Conservation (phyloP, 2,329 filamentous ascomycete species). For the Aspergillus aculeatus region DNA sequence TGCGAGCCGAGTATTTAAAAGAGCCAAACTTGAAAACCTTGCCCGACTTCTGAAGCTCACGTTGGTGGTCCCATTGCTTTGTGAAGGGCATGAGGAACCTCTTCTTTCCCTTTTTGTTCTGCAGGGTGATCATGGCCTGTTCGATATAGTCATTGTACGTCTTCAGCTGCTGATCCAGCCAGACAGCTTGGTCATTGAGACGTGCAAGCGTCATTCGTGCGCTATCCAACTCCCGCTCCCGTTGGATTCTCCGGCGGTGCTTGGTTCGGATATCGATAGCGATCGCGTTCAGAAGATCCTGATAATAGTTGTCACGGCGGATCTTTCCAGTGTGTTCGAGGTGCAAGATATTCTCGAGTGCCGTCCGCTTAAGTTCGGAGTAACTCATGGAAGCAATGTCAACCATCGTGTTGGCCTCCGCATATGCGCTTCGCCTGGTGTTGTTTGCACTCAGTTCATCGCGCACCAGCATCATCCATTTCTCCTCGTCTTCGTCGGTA, state of each 20-base stretch:
- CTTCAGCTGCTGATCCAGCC: conserved; percentile 92
- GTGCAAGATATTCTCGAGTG: conserved; percentile 87
- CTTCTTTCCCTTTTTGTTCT: conserved; percentile 95
- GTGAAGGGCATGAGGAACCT: conserved; percentile 94
- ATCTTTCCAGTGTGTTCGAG: conserved; percentile 87
- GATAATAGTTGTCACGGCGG: conserved; percentile 83
- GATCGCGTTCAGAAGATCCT: conserved; percentile 96
- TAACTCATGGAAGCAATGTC: conserved; percentile 90
- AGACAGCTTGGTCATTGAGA: conserved; percentile 67
- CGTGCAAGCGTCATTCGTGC: conserved; percentile 49
- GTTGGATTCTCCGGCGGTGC: conserved; percentile 86
- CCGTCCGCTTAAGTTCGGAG: conserved; percentile 86
- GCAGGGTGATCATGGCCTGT: conserved; percentile 93
- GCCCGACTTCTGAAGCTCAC: conserved; percentile 86
- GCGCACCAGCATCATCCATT: conserved; percentile 76
- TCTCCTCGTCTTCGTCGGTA: conserved; percentile 78
- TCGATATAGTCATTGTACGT: conserved; percentile 99
- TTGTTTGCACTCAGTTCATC: conserved; percentile 74
- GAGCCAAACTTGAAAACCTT: conserved; percentile 96
- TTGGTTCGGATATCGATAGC: conserved; percentile 96
- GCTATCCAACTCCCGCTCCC: conserved; percentile 81
- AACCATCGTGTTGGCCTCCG: conserved; percentile 76
- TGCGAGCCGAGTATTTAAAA: conserved; percentile 92
- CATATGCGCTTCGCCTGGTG: conserved; percentile 78
- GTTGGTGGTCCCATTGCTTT: conserved; percentile 97